These are phyloP conservation scores for Entomortierella beljakovae DNA, from an alignment of 192 early-diverging fungal genomes.

Conservation along the genomic window DNA sequence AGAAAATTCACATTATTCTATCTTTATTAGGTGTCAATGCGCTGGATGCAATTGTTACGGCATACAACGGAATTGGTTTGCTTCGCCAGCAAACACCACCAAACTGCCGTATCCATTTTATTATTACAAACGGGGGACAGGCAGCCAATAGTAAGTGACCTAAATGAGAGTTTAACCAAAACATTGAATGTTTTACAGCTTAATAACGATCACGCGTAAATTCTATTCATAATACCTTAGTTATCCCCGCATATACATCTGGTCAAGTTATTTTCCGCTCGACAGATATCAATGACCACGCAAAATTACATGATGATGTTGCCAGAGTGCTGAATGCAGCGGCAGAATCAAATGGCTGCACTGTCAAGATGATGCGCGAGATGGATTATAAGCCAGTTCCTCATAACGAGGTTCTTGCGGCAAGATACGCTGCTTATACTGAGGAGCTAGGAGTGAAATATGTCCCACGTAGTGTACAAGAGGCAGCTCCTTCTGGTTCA, in stretches of 20 bases:
- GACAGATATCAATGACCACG: conserved; percentile 57
- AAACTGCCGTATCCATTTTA: conserved; percentile 75
- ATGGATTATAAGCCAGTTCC: conserved; percentile 68
- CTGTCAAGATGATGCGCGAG: conserved; percentile 63
- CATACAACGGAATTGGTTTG: conserved; percentile 73
- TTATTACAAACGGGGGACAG: conserved; percentile 82
- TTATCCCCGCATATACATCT: conserved; percentile 75
- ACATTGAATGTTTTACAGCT: no score
- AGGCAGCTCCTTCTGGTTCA: conserved; percentile 10
- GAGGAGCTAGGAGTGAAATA: conserved; percentile 27
- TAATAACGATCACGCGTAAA: not conserved
- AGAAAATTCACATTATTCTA: not conserved
- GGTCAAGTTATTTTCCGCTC: conserved; percentile 72
- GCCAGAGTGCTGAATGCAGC: conserved; percentile 71
- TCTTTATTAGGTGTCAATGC: conserved; percentile 74
- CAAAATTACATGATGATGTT: conserved; percentile 61
- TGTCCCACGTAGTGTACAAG: conserved; percentile 15
- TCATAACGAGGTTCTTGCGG: conserved; percentile 56
- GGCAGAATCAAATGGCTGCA: conserved; percentile 76
- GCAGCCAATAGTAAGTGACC: conserved; percentile 53
- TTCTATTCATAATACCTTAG: conserved; percentile 31
- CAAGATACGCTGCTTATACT: conserved; percentile 24
- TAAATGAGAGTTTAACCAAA: no score
- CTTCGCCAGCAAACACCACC: conserved; percentile 82
- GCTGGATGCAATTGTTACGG: conserved; percentile 76